phyloP scores from a whole-genome alignment of 2,329 filamentous ascomycete species.

The Monosporascus sp. region DNA sequence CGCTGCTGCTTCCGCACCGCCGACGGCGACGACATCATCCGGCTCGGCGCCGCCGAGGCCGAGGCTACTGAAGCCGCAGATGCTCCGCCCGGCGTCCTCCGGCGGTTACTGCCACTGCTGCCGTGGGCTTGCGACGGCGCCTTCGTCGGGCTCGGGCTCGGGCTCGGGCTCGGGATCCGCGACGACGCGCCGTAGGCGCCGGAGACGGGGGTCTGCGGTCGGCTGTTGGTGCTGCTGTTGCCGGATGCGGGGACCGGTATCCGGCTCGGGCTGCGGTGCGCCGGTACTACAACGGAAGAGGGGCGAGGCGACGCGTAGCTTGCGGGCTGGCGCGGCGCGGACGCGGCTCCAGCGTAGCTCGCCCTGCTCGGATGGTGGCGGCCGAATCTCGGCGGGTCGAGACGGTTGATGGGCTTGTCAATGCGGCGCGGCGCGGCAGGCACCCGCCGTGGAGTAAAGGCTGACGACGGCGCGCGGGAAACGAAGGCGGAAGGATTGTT shows the following conservation, averaged over 20 bases:
- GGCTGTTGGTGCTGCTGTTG: constrained; percentile 3
- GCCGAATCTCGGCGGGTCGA: constrained; percentile 23
- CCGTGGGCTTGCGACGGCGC: not conserved
- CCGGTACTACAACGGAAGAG: constrained; percentile 17
- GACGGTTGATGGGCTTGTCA: constrained; percentile 35
- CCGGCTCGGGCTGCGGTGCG: constrained; percentile 32
- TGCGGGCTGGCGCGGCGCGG: constrained; percentile 39
- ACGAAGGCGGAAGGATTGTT: constrained; percentile 14
- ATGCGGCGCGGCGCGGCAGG: constrained; percentile 37
- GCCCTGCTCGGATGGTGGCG: constrained; percentile 37
- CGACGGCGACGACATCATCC: not conserved
- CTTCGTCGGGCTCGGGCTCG: constrained; percentile 16
- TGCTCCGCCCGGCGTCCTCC: constrained; percentile 40
- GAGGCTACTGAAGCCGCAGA: constrained; percentile 35
- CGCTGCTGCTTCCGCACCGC: constrained; percentile 8
- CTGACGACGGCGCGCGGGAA: constrained; percentile 18
- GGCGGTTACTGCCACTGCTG: constrained; percentile 25
- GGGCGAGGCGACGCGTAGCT: constrained; percentile 50
- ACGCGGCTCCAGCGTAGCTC: constrained; percentile 42
- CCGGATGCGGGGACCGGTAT: constrained; percentile 32
- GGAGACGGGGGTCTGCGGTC: constrained; percentile 20
- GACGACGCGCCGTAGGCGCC: constrained; percentile 15
- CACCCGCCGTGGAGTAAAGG: constrained; percentile 22
- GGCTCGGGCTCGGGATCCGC: constrained; percentile 26
- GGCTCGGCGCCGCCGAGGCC: constrained; percentile 4